Percentiles rank a stretch among this genome's conserved stretches.
These are phyloP conservation scores for Kwoniella sp. DNA, from an alignment of 768 basidiomycete species.

Conservation along the genomic window DNA sequence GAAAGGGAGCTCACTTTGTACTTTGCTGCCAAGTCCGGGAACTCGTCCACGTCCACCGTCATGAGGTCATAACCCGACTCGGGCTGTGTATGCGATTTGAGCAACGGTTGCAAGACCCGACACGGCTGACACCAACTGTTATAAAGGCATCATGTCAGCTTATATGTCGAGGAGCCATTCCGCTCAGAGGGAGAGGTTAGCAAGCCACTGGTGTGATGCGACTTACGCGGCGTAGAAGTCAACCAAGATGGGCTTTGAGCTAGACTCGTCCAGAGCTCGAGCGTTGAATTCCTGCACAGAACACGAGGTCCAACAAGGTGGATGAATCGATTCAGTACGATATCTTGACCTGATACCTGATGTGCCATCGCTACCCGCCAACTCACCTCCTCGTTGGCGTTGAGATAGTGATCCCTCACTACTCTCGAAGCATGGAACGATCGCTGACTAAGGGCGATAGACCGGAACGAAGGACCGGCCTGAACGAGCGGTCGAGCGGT, in stretches of 20 bases:
- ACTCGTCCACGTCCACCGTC: conserved; percentile 46
- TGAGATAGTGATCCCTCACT: conserved; percentile 36
- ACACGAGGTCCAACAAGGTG: background rate
- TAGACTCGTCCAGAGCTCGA: conserved; percentile 32
- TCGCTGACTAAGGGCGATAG: conserved; percentile 11
- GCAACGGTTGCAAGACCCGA: conserved; percentile 46
- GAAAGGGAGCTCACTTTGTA: conserved; percentile 39
- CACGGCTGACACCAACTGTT: conserved; percentile 50
- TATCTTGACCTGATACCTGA: background rate
- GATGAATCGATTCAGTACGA: background rate
- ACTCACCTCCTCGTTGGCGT: conserved; percentile 36
- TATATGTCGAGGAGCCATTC: no score
- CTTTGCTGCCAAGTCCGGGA: conserved; percentile 45
- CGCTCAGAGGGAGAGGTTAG: background rate
- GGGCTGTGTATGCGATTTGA: conserved; percentile 40
- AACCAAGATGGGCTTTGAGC: conserved; percentile 46
- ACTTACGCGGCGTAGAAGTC: conserved; percentile 52
- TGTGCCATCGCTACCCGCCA: background rate
- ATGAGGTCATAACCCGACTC: conserved; percentile 37
- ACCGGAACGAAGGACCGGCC: conserved; percentile 18
- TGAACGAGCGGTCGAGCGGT: conserved; percentile 4
- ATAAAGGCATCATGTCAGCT: background rate
- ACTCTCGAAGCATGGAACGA: conserved; percentile 35
- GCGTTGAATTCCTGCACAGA: conserved; percentile 36
- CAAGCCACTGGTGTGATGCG: no score